Evolutionary conservation across 805 yeast genomes (phyloP).

Genomic region (Dipodascopsis tothii): DNA sequence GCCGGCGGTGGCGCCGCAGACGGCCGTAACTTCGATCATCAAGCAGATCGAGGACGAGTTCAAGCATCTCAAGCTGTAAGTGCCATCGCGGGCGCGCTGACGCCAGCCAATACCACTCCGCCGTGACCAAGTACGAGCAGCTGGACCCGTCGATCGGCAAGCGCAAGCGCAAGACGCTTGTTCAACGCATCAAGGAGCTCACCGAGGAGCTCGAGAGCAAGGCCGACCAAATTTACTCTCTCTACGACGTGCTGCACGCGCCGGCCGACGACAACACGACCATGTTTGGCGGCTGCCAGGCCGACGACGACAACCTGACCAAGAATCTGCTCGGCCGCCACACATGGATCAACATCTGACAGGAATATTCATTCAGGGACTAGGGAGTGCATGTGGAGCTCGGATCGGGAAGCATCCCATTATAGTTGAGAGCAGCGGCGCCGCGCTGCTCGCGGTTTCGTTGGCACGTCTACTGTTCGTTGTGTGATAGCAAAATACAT

Average conservation of each 20-base stretch:
- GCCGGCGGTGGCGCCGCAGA: conserved; percentile 18
- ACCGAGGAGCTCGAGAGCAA: conserved; percentile 19
- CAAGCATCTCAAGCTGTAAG: conserved; percentile 10
- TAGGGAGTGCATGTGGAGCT: too few relatives aligned
- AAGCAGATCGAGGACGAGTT: conserved; percentile 20
- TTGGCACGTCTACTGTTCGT: too few relatives aligned
- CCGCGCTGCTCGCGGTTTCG: too few relatives aligned
- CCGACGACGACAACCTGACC: conserved; percentile 5
- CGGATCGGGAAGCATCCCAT: too few relatives aligned
- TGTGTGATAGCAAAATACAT: too few relatives aligned
- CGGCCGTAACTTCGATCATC: conserved; percentile 11
- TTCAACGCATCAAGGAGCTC: conserved; percentile 5
- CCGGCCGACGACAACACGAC: not conserved
- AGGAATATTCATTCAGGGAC: not conserved
- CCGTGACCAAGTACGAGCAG: conserved; percentile 11
- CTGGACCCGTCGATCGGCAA: conserved; percentile 18
- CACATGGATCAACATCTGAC: conserved; percentile 8
- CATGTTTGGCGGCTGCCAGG: not conserved
- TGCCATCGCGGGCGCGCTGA: not conserved
- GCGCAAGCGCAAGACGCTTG: conserved; percentile 17
- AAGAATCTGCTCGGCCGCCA: conserved; percentile 3
- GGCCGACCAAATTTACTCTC: conserved; percentile 24
- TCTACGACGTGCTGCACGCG: conserved; percentile 20
- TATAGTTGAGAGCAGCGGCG: too few relatives aligned
- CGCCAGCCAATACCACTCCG: conserved; percentile 10